Base-by-base conservation (phyloP, 1,284 basidiomycete genomes). In the Testicularia cyperi region DNA sequence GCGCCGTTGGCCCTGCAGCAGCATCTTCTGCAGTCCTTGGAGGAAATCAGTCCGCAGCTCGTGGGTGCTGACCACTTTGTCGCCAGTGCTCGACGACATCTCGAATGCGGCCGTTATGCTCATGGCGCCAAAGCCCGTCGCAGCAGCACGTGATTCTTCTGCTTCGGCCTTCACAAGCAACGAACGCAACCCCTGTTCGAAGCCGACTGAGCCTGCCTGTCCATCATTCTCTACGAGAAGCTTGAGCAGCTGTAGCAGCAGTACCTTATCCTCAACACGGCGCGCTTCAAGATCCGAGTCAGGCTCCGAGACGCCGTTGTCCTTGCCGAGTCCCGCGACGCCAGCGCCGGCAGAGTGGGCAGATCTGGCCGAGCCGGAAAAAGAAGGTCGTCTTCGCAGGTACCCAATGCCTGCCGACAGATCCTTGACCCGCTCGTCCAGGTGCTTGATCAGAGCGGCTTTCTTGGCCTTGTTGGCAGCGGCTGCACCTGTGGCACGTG, bases 1-100 rank as follows among this genome's bases (percentile, higher is more conserved):
- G 20, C 84, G 83, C 45, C 89, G 86, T 63, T 96, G 86, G 13
- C 95, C 95, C 33, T 84, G 45, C 23, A 71, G 47, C 12, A 77
- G 48, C 42, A 71, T 53, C 9, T 27, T 32, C 60, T 76, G 70
- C 21, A 77, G 45, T 36, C 63, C 53, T 23, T 70, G 55, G 26
- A 77, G 35, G 51, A 73, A 71, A 31, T 23, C 23, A 6, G 55
- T 44, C 10, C 57, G 57, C 24, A 73, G 48, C 31, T 66, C 57
- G 43, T 74, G 62, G 16, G 66, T 61, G 8, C 58, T 60, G 34
- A 73, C 48, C 20, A 67, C 42, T 19, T 29, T 47, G 4, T 35
- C 25, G 6, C 43, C 33, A 32, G 27, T 13, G 16, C 26, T 23
- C 37, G 25, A 13, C 7, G 15, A 20, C 5, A 20, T 38, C 25